Evolutionary conservation across 345 rosid species (phyloP).

Genomic region (Camelina hispida): DNA sequence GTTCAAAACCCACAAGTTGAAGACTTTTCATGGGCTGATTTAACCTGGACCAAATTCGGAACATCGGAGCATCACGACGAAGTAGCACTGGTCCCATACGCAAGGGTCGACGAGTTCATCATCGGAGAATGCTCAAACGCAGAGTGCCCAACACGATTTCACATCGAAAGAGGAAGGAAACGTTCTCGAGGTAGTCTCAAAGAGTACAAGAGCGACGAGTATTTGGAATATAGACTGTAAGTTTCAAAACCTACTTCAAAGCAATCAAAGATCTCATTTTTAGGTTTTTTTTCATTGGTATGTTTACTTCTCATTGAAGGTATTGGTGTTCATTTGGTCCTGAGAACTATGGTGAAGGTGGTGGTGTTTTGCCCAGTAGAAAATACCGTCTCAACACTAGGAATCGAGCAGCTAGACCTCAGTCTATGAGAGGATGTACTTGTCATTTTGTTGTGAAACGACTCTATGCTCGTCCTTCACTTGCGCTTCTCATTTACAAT

Average conservation of each 20-base stretch:
- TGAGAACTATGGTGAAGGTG: constrained; percentile 98
- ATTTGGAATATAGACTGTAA: constrained; percentile 82
- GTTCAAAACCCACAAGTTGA: constrained; percentile 75
- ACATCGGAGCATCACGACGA: constrained; percentile 77
- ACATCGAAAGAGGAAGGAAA: constrained; percentile 88
- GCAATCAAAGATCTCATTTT: background rate
- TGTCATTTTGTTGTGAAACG: constrained; percentile 89
- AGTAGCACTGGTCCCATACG: constrained; percentile 77
- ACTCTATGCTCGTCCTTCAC: constrained; percentile 74
- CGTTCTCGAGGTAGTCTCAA: constrained; percentile 68
- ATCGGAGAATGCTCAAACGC: constrained; percentile 87
- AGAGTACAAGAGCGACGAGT: constrained; percentile 77
- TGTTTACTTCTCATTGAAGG: constrained; percentile 44
- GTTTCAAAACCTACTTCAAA: constrained; percentile 24
- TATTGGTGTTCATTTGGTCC: constrained; percentile 99
- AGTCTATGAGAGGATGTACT: constrained; percentile 96
- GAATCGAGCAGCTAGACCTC: constrained; percentile 90
- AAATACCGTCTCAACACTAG: constrained; percentile 82
- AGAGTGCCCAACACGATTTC: constrained; percentile 81
- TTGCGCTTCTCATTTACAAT: constrained; percentile 78
- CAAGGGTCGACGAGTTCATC: constrained; percentile 71
- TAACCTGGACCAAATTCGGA: constrained; percentile 82
- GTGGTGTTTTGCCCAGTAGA: constrained; percentile 82
- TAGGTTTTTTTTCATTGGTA: background rate
- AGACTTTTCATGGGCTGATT: constrained; percentile 76